A percentile compares a stretch with the other conserved stretches of the same genome.
These are phyloP conservation scores for Syzygium grande DNA, from an alignment of 345 rosid species.

Conservation along the genomic window DNA sequence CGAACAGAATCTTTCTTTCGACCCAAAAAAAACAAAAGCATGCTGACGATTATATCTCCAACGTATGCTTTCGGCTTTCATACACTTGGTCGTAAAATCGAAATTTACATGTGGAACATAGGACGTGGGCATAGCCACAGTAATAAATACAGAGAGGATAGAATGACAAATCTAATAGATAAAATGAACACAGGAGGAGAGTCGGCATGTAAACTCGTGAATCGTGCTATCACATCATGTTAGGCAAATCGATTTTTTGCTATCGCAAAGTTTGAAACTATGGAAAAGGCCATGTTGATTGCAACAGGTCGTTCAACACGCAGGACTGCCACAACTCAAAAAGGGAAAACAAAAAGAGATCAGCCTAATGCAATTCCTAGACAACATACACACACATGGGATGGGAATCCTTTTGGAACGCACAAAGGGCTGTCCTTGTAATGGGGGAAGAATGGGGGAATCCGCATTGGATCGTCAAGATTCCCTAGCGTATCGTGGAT, in stretches of 20 bases:
- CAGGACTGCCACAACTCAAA: neutral
- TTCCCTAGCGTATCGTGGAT: neutral
- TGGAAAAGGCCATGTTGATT: neutral
- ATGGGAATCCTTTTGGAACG: neutral
- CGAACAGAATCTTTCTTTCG: too few species aligned
- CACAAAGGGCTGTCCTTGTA: neutral
- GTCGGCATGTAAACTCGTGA: neutral
- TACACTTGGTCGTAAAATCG: neutral
- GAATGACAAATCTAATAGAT: neutral
- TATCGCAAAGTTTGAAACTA: neutral
- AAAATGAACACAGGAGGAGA: neutral
- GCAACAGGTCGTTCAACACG: neutral
- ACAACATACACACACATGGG: neutral
- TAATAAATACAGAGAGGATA: too few species aligned
- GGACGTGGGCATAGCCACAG: too few species aligned
- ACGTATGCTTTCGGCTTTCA: neutral
- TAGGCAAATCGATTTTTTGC: neutral
- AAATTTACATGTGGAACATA: too few species aligned
- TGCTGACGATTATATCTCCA: too few species aligned
- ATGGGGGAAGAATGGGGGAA: neutral
- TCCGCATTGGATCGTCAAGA: neutral
- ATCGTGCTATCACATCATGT: neutral
- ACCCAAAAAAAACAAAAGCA: too few species aligned
- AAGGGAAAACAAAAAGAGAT: too few species aligned
- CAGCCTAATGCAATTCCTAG: neutral